A percentile compares a stretch with the other conserved stretches of the same genome.
Conservation (phyloP, 192 early-diverging fungal species). For the Mortierella antarctica region DNA sequence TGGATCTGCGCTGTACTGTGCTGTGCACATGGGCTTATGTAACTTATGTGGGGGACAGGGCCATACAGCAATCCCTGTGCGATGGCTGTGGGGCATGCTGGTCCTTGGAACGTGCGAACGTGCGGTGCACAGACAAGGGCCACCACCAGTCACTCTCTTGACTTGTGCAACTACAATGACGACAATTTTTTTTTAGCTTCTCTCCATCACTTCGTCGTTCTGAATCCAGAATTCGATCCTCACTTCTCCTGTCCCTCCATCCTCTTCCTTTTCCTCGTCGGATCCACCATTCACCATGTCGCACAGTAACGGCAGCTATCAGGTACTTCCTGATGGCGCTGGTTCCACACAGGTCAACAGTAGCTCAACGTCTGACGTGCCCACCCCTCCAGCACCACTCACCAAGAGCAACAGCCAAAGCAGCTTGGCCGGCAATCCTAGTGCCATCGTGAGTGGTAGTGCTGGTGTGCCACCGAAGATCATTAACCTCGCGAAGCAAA, state of each 20-base stretch:
- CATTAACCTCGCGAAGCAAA: slow-evolving; percentile 49
- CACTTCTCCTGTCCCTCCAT: not conserved
- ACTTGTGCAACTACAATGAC: slow-evolving; percentile 1
- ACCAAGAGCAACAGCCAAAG: slow-evolving; percentile 23
- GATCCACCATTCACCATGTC: slow-evolving; percentile 14
- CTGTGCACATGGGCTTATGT: too few relatives aligned
- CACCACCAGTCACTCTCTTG: not conserved
- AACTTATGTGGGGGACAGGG: too few relatives aligned
- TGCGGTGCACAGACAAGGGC: not conserved
- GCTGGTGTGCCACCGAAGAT: slow-evolving; percentile 52
- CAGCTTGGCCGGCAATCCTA: slow-evolving; percentile 10
- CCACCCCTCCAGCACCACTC: not conserved
- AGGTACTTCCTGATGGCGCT: slow-evolving; percentile 10
- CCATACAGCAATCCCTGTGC: too few relatives aligned
- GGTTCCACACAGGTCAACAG: not conserved
- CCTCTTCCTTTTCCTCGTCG: not conserved
- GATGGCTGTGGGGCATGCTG: too few relatives aligned
- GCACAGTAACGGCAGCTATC: slow-evolving; percentile 26
- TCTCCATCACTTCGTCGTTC: too few relatives aligned
- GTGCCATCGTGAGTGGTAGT: slow-evolving; percentile 15
- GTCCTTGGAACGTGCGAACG: too few relatives aligned
- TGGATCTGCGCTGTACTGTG: too few relatives aligned
- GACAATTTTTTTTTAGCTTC: slow-evolving; percentile 6
- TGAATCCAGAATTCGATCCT: not conserved
- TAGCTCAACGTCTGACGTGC: not conserved